phyloP scores from a whole-genome alignment of 179 eudicot species.

The Kewa caespitosa region DNA sequence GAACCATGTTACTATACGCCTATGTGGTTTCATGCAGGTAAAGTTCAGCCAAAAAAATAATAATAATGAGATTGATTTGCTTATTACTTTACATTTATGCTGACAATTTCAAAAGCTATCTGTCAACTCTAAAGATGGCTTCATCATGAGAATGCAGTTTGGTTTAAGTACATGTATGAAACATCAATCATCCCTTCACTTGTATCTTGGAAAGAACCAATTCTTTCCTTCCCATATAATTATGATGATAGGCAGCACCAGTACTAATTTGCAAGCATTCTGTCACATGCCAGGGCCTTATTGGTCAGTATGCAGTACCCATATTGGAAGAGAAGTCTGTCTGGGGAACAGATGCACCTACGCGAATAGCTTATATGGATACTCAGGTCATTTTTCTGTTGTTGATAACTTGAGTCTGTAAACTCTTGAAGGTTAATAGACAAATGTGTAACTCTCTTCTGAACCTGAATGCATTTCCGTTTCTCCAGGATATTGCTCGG shows the following conservation, averaged over 20 bases:
- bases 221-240: not conserved
- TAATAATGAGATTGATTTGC: not conserved
- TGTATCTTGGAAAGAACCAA: not conserved
- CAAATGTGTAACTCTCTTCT: not conserved
- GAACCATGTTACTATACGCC: conserved; percentile 72
- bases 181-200: not conserved
- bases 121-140: not conserved
- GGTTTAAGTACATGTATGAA: not conserved
- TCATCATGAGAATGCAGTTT: not conserved
- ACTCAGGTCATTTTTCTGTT: conserved; percentile 58
- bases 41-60: not conserved
- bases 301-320: conserved; percentile 99
- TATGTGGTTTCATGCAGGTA: conserved; percentile 77
- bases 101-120: not conserved
- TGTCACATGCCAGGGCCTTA: conserved; percentile 59
- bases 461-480: conserved; percentile 18
- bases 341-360: conserved; percentile 99
- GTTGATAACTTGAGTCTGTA: conserved; percentile 1
- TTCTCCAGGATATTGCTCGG: conserved; percentile 89
- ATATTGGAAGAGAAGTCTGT: conserved; percentile 96
- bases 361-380: conserved; percentile 98
- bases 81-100: not conserved
- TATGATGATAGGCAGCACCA: not conserved
- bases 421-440: not conserved
- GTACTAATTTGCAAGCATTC: conserved; percentile 11